phyloP scores from a whole-genome alignment of 169 alveolate species.

The Babesia ovis region DNA sequence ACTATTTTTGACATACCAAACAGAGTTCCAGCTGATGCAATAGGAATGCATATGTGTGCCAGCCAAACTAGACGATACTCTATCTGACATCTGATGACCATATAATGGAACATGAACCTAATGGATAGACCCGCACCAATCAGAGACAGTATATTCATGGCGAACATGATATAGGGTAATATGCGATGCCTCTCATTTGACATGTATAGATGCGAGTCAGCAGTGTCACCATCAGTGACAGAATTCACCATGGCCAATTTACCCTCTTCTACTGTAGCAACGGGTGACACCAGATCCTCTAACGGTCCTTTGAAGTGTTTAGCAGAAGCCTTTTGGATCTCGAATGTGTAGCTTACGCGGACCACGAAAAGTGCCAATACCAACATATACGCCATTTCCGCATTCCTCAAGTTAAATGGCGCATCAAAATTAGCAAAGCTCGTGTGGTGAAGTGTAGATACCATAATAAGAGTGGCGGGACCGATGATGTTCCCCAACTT shows the following conservation, averaged over 20 bases:
- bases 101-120: constrained; percentile 48
- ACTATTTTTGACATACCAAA: constrained; percentile 24
- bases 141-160: constrained; percentile 30
- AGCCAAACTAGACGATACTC: constrained; percentile 44
- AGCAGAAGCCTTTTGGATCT: not conserved
- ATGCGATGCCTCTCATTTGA: constrained; percentile 11
- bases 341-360: constrained; percentile 18
- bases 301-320: not conserved
- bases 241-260: not conserved
- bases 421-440: constrained; percentile 16
- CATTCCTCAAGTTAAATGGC: constrained; percentile 19
- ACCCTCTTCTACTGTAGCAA: not conserved
- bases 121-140: constrained; percentile 63
- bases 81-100: constrained; percentile 38
- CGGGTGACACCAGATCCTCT: constrained; percentile 16
- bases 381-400: constrained; percentile 27
- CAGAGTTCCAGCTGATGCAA: constrained; percentile 23
- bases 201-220: not conserved
- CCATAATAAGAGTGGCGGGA: constrained; percentile 37
- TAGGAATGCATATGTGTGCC: constrained; percentile 37
- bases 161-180: constrained; percentile 48
- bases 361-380: constrained; percentile 11
- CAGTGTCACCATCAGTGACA: not conserved
- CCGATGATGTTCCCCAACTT: constrained; percentile 32
- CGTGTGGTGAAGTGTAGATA: constrained; percentile 11